Percentiles rank a stretch among this genome's conserved stretches.
These are phyloP conservation scores for Hyphopichia pseudoburtonii DNA, from an alignment of 1,139 yeast genomes.

Conservation along the genomic window DNA sequence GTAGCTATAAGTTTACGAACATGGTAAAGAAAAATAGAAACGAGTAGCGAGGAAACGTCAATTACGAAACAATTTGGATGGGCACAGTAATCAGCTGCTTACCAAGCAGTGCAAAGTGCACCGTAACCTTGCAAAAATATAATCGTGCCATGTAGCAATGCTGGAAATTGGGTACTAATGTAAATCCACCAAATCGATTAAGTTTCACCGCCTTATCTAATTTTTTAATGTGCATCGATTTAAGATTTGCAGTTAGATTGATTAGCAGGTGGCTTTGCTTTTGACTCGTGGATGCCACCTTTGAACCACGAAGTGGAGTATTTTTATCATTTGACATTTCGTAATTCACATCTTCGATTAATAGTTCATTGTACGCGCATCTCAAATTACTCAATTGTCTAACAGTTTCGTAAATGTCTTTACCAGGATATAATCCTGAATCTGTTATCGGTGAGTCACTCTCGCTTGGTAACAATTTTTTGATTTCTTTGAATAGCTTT, in stretches of 20 bases:
- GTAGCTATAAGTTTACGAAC: background rate
- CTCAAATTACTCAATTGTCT: background rate
- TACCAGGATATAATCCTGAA: background rate
- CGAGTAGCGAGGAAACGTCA: background rate
- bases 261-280: background rate
- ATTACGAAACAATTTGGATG: background rate
- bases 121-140: constrained; percentile 39
- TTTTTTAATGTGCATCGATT: constrained; percentile 3
- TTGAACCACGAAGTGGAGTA: too few species aligned
- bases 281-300: too few species aligned
- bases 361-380: constrained; percentile 1
- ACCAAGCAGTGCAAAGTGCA: constrained; percentile 15
- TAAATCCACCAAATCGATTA: constrained; percentile 16
- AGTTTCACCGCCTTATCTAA: constrained; percentile 2
- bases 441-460: too few species aligned
- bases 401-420: background rate
- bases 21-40: background rate
- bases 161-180: constrained; percentile 59
- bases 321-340: too few species aligned
- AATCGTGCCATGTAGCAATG: constrained; percentile 54
- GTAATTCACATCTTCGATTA: background rate
- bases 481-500: too few species aligned
- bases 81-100: background rate
- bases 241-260: background rate
- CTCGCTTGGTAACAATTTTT: background rate